Evolutionary conservation across 441 rosid species (phyloP), one percentile per base, ranked within the genome.

Genomic region (Syzygium malaccense): DNA sequence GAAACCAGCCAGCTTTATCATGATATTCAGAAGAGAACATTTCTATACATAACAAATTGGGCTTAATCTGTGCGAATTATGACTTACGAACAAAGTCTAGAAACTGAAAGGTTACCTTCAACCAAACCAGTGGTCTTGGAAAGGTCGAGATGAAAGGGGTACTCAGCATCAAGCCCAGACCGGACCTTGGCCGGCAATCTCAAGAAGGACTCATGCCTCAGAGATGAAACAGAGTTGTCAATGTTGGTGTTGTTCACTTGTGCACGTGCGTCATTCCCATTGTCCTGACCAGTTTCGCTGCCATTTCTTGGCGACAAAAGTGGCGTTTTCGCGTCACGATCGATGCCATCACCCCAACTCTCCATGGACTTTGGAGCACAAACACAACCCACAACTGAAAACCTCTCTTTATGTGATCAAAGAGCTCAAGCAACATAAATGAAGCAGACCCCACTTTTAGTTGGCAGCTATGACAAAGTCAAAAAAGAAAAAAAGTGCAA

Each of bases 91-190:
- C 86, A 55, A 45, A 75, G 28, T 75, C 51, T 37, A 12, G 37
- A 84, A n/a, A 48, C 58, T 45, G 66, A 51, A 84, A 62, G 85
- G 33, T 37, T 90, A 90, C 90, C 91, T 86, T 83, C 87, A 53
- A 55, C 33, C 57, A 88, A 80, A 68, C 90, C 91, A 64, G 55
- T 60, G 88, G 86, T 26, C 58, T 64, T 90, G 85, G 91, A 88
- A 56, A 64, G 88, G 87, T 90, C 87, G 66, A 90, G 86, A 56
- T 80, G 87, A 57, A 86, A 88, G 55, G 90, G 91, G 85, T 78
- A 51, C 85, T 88, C 91, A 32, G 91, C 90, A 56, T 88, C 88
- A 88, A 90, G 87, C 75, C 88, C 91, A 55, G 88, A 88, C 19
- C 87, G 79, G 49, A 90, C 88, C 66, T 90, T 88, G 33, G 55